phyloP scores from a whole-genome alignment of 345 rosid species.

The Jatropha curcas region DNA sequence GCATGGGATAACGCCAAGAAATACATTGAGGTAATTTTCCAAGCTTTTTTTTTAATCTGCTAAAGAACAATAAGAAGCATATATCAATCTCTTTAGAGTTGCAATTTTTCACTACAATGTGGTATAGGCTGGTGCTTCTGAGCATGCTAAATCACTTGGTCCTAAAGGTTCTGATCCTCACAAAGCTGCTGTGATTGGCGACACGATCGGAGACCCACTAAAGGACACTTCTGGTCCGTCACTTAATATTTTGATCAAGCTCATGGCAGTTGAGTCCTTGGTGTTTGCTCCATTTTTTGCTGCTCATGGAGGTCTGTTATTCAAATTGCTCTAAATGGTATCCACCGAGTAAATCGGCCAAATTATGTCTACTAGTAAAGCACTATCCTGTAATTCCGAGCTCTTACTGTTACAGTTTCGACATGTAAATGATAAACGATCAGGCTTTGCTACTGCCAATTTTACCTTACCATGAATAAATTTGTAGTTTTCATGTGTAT shows the following conservation, averaged over 20 bases:
- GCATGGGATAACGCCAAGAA: conserved; percentile 79
- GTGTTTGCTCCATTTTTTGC: conserved; percentile 82
- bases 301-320: conserved; percentile 58
- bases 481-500: not conserved
- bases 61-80: too few species aligned
- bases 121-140: conserved; percentile 53
- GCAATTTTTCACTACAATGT: not conserved
- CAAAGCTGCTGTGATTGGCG: conserved; percentile 75
- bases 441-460: not conserved
- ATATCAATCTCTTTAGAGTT: not conserved
- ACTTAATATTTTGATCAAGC: conserved; percentile 73
- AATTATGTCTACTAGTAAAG: not conserved
- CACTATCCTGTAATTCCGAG: not conserved
- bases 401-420: not conserved
- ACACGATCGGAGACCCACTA: conserved; percentile 71
- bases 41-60: not conserved
- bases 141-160: conserved; percentile 59
- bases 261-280: conserved; percentile 72
- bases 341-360: too few species aligned
- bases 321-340: conserved; percentile 45
- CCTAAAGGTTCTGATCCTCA: conserved; percentile 73
- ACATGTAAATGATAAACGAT: not conserved
- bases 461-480: not conserved
- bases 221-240: conserved; percentile 78
- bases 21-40: conserved; percentile 56